These are phyloP conservation scores for Solanum chilense DNA, from an alignment of 257 asterid species.

Conservation along the genomic window DNA sequence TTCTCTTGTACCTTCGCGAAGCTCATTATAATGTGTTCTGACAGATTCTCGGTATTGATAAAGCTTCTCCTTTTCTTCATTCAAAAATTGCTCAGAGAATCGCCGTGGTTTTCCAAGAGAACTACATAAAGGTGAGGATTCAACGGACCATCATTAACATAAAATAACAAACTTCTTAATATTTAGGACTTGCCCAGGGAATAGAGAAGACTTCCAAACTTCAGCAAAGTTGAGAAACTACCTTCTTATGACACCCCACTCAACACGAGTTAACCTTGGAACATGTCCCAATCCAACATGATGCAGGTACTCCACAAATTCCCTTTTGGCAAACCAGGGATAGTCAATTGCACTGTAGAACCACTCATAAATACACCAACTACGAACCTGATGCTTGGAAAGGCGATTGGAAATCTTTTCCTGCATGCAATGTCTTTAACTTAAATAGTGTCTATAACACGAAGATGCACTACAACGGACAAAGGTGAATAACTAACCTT, in stretches of 20 bases:
- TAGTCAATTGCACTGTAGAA: slow-evolving; percentile 88
- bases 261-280: slow-evolving; percentile 81
- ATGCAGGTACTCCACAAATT: slow-evolving; percentile 73
- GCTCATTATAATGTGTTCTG: slow-evolving; percentile 72
- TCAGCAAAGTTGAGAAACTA: slow-evolving; percentile 9
- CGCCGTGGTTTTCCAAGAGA: slow-evolving; percentile 92
- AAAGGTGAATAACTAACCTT: slow-evolving; percentile 38
- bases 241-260: slow-evolving; percentile 96
- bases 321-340: slow-evolving; percentile 88
- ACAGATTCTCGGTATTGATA: slow-evolving; percentile 80
- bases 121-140: slow-evolving; percentile 26
- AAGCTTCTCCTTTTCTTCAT: slow-evolving; percentile 93
- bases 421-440: slow-evolving; percentile 14
- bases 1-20: slow-evolving; percentile 74
- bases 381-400: slow-evolving; percentile 42
- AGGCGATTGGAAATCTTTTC: slow-evolving; percentile 52
- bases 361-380: slow-evolving; percentile 92
- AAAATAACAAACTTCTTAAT: neutral
- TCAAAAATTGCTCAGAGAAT: slow-evolving; percentile 82
- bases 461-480: slow-evolving; percentile 3
- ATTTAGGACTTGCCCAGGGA: neutral
- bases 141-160: neutral
- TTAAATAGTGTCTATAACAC: neutral
- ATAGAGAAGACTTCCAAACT: neutral
- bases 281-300: slow-evolving; percentile 90